Conservation (phyloP, 2,329 filamentous ascomycete species). For the Pyricularia pennisetigena region DNA sequence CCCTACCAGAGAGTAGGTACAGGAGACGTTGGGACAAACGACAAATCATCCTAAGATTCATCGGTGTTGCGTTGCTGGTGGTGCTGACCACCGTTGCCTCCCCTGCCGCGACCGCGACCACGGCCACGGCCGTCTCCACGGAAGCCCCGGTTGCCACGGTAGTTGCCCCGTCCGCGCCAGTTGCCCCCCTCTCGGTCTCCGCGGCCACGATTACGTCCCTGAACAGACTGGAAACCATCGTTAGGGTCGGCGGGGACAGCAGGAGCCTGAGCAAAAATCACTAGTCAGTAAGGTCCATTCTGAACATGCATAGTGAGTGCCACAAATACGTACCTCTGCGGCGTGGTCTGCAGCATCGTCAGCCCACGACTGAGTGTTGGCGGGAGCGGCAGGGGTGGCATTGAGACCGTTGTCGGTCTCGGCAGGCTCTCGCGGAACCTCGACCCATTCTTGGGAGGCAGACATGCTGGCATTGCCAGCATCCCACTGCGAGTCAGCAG, state of each 20-base stretch:
- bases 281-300: not conserved
- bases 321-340: conserved; percentile 25
- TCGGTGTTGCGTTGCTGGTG: conserved; percentile 27
- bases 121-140: conserved; percentile 35
- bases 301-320: not conserved
- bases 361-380: conserved; percentile 64
- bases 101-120: conserved; percentile 25
- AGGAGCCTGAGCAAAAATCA: conserved; percentile 10
- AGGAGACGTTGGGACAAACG: not conserved
- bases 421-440: conserved; percentile 58
- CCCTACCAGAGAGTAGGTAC: not conserved
- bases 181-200: conserved; percentile 39
- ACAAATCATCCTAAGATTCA: conserved; percentile 21
- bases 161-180: conserved; percentile 33
- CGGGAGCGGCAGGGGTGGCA: conserved; percentile 46
- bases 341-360: conserved; percentile 60
- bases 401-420: conserved; percentile 62
- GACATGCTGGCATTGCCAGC: conserved; percentile 27
- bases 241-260: conserved; percentile 31
- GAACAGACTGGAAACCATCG: conserved; percentile 67
- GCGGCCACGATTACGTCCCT: conserved; percentile 46
- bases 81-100: conserved; percentile 18
- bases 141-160: conserved; percentile 40
- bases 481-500: conserved; percentile 57
- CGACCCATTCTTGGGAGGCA: conserved; percentile 61